Conservation (phyloP, 2,329 filamentous ascomycete species). For the Aureobasidium sp. region DNA sequence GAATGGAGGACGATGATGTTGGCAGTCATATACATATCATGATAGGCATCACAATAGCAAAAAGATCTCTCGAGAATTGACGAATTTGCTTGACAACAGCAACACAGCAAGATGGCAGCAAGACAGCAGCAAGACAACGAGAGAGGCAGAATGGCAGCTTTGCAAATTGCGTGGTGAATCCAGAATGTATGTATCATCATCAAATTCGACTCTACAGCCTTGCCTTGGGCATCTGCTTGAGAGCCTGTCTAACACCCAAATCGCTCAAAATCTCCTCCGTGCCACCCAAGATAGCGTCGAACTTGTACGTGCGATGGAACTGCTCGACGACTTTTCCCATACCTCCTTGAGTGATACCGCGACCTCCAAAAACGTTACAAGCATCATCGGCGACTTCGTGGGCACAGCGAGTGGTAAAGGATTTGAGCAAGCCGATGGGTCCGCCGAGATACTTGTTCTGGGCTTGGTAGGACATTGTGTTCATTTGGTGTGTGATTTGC, state of each 20-base stretch:
- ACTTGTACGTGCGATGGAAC: conserved; percentile 80
- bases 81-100: too few species aligned
- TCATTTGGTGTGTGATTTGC: conserved; percentile 80
- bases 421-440: conserved; percentile 76
- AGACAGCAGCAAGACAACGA: too few species aligned
- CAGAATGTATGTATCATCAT: too few species aligned
- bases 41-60: too few species aligned
- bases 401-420: conserved; percentile 64
- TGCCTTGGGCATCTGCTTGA: conserved; percentile 76
- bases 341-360: conserved; percentile 69
- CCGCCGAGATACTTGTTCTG: conserved; percentile 69
- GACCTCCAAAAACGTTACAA: conserved; percentile 78
- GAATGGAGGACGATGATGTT: too few species aligned
- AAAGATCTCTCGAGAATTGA: too few species aligned
- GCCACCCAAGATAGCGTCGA: conserved; percentile 57
- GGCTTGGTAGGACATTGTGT: conserved; percentile 69
- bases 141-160: not conserved
- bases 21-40: too few species aligned
- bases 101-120: too few species aligned
- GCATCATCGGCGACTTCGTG: conserved; percentile 79
- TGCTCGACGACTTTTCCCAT: conserved; percentile 79
- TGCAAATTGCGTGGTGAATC: not conserved
- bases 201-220: conserved; percentile 52
- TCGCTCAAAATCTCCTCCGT: conserved; percentile 78
- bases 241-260: conserved; percentile 72